Base-by-base conservation (phyloP, 192 early-diverging fungal species). In the Coemansia umbellata region DNA sequence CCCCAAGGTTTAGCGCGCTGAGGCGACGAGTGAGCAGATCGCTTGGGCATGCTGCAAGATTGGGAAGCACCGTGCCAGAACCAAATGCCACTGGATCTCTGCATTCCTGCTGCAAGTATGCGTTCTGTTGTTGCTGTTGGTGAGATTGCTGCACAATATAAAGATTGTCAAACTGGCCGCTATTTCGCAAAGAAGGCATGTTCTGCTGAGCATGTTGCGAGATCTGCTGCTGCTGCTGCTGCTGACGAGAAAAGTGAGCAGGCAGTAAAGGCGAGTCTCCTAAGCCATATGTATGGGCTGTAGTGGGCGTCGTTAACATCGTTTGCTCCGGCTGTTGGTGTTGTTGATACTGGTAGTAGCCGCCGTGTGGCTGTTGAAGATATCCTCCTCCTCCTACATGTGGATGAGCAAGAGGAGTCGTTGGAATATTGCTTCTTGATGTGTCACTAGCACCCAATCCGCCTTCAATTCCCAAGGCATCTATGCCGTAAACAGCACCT, bases 11-110 rank as follows among this genome's bases (percentile, higher is more conserved):
- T 45, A 76, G 58, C 1, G 66, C 58, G 28, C 66, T 76, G 36
- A 76, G 62, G 35, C 73, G 65, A 26, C 73, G 73, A 1, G 65
- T 76, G 10, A 76, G 73, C 32, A 76, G 39, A 4, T 76, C 73
- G 39, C 66, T 44, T 0, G 73, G 58, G 4, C 66, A 52, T 1
- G 60, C 37, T 0, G 59, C 48, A 40, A 69, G 30, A 31, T 44
- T 60, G 2, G 67, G 55, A 37, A 69, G 50, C 17, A 53, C 31
- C 14, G 60, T 44, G 50, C 40, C 47, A 35, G 55, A 42, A 5
- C 53, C 47, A 28, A 55, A 26, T 6, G 41, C 31, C 24, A 47
- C n/a, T 1, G 47, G 21, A 26, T 60, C 47, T 23, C 54, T 52
- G 22, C 14, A 8, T 2, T 70, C 55, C 7, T 59, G 50, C 35